Percentiles rank a stretch among this genome's conserved stretches.
Conservation (phyloP, 2,329 filamentous ascomycete species). For the Xylariomycetidae sp. region DNA sequence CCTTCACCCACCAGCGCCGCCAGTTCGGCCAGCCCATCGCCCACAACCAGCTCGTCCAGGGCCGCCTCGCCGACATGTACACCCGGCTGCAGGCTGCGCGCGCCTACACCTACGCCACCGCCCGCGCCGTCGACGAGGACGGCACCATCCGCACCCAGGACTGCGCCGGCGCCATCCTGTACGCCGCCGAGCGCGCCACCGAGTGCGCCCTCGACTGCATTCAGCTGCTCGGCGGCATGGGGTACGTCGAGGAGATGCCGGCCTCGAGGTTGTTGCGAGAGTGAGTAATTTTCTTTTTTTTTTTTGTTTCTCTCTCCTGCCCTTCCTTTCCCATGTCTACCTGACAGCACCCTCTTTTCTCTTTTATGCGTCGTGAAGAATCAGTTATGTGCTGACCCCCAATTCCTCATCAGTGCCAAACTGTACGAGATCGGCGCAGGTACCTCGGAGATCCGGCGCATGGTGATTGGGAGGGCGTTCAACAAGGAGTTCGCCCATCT, state of each 20-base stretch:
- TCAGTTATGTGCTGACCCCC: too few species aligned
- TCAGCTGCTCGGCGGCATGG: slow-evolving; percentile 90
- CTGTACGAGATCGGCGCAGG: slow-evolving; percentile 97
- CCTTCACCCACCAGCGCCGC: slow-evolving; percentile 82
- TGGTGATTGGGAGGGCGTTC: slow-evolving; percentile 90
- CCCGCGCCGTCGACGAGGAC: slow-evolving; percentile 72
- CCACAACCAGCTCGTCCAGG: slow-evolving; percentile 89
- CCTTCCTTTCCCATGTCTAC: too few species aligned
- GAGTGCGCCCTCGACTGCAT: slow-evolving; percentile 84
- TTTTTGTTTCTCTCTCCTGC: too few species aligned
- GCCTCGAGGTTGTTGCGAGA: slow-evolving; percentile 78
- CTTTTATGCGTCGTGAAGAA: too few species aligned
- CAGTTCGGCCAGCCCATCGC: slow-evolving; percentile 87
- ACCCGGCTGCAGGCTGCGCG: slow-evolving; percentile 80
- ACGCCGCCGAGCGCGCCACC: slow-evolving; percentile 85
- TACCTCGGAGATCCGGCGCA: slow-evolving; percentile 87
- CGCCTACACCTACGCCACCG: slow-evolving; percentile 86
- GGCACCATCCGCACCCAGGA: slow-evolving; percentile 77
- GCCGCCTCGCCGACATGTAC: slow-evolving; percentile 94
- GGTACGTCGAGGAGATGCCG: slow-evolving; percentile 92
- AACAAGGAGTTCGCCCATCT: slow-evolving; percentile 71
- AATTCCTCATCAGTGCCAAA: slow-evolving; percentile 54
- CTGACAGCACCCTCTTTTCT: too few species aligned
- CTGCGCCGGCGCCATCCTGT: slow-evolving; percentile 90
- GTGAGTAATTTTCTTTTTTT: too few species aligned